Conservation (phyloP, 805 yeast species). For the Barnettozyma sucrosica region DNA sequence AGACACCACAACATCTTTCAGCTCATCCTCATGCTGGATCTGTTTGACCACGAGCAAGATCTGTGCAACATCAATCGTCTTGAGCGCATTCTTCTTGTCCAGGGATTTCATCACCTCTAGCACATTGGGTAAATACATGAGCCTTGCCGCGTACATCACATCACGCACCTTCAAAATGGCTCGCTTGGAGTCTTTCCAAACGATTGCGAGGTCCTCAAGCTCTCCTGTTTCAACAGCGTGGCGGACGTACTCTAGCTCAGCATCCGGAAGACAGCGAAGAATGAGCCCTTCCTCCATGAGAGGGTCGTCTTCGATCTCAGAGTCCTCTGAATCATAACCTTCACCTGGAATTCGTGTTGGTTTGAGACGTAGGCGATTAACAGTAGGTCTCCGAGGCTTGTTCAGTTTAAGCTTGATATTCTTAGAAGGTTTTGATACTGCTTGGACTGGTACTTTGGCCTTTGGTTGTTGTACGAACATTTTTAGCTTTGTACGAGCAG, state of each 20-base stretch:
- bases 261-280: conserved; percentile 64
- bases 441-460: conserved; percentile 5
- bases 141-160: conserved; percentile 69
- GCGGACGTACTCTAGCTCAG: conserved; percentile 65
- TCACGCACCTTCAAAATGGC: conserved; percentile 74
- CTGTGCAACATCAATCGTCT: conserved; percentile 81
- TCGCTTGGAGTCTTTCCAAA: conserved; percentile 76
- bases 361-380: conserved; percentile 37
- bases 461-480: conserved; percentile 1
- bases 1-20: conserved; percentile 30
- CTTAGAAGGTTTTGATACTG: neutral
- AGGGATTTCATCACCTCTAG: conserved; percentile 84
- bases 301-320: conserved; percentile 94
- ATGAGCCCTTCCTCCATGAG: conserved; percentile 81
- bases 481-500: neutral
- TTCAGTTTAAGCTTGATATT: conserved; percentile 13
- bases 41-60: conserved; percentile 69
- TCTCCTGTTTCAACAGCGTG: conserved; percentile 76
- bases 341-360: conserved; percentile 79
- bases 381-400: conserved; percentile 30
- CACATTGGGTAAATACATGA: conserved; percentile 85
- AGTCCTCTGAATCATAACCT: conserved; percentile 95
- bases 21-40: conserved; percentile 42
- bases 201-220: conserved; percentile 61
- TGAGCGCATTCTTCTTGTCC: conserved; percentile 83